Evolutionary conservation across 108 stramenopile species (phyloP), one percentile per base, ranked within the genome.

Genomic region (Nannochloropsis salina): DNA sequence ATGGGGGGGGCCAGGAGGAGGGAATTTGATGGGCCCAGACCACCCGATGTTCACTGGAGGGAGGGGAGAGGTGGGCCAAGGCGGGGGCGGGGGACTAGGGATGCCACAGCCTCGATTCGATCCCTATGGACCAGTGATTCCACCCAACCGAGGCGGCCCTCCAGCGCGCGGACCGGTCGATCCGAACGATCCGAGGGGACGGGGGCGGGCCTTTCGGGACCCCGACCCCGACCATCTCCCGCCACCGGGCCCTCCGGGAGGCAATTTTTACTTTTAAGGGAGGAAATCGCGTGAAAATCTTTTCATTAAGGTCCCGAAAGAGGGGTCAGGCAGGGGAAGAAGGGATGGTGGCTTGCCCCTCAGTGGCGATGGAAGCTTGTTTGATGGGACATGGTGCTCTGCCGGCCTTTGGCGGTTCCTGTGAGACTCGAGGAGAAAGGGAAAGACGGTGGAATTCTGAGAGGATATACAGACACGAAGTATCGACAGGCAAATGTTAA

Each of bases 1-100:
- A 6, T 74, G 61, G 61, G 61, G 61, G n/a, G 61, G 61, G 61
- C 61, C 61, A 15, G 61, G 61, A n/a, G 61, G 47, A 51, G 47
- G 47, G 15, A 51, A 51, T 15, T 15, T 51, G 47, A 51, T 51
- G 47, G 47, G 47, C 12, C 47, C 47, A 10, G 47, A 15, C 15
- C 47, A 51, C 15, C 47, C 47, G 0, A 51, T 51, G 10, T 51
- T 51, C 15, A 51, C 47, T 10, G 47, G 47, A 51, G 47, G 47
- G 47, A 31, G 31, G 31, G 47, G 47, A 15, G 47, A 1, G 47
- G 47, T 10, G 15, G 12, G 47, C 12, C 10, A 12, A 15, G 47
- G 47, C 15, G 47, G 15, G 15, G 47, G 47, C 10, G 47, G 47
- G 15, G 47, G 47, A 15, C 47, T 51, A 51, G 47, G 47, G 12